Evolutionary conservation across 208 protist species (phyloP).

Genomic region (Jaenimonas drosophilae): DNA sequence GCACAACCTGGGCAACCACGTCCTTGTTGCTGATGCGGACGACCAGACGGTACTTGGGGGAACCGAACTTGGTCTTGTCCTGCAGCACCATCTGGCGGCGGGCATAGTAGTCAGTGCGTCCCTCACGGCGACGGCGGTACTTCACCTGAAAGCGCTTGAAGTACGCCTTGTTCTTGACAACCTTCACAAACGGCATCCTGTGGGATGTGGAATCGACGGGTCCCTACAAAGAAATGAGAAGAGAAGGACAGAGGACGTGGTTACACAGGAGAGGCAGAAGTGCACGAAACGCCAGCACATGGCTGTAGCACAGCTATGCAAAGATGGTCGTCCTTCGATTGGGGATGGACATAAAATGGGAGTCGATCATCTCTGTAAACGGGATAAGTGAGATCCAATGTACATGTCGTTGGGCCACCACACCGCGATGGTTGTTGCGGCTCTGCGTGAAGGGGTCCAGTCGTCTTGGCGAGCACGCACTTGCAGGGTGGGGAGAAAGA

Average conservation of each 20-base stretch:
- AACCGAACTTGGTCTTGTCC: constrained; percentile 99
- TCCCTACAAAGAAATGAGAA: constrained; percentile 1
- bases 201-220: constrained; percentile 2
- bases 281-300: too few relatives aligned
- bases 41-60: constrained; percentile 98
- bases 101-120: constrained; percentile 98
- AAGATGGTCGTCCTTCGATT: too few relatives aligned
- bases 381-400: too few relatives aligned
- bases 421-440: too few relatives aligned
- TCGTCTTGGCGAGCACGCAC: too few relatives aligned
- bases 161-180: constrained; percentile 94
- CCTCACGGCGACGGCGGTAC: constrained; percentile 96
- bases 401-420: too few relatives aligned
- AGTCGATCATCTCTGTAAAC: too few relatives aligned
- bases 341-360: too few relatives aligned
- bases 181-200: constrained; percentile 81
- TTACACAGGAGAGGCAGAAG: too few relatives aligned
- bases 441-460: too few relatives aligned
- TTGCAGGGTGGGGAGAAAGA: too few relatives aligned
- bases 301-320: too few relatives aligned
- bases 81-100: constrained; percentile 94
- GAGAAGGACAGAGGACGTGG: constrained; percentile 1
- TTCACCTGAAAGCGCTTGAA: constrained; percentile 99
- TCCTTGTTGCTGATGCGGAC: constrained; percentile 97
- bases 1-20: constrained; percentile 96